A percentile compares a stretch with the other conserved stretches of the same genome.
phyloP scores from a whole-genome alignment of 2,329 filamentous ascomycete species.

The Dactylellina drechsleri region DNA sequence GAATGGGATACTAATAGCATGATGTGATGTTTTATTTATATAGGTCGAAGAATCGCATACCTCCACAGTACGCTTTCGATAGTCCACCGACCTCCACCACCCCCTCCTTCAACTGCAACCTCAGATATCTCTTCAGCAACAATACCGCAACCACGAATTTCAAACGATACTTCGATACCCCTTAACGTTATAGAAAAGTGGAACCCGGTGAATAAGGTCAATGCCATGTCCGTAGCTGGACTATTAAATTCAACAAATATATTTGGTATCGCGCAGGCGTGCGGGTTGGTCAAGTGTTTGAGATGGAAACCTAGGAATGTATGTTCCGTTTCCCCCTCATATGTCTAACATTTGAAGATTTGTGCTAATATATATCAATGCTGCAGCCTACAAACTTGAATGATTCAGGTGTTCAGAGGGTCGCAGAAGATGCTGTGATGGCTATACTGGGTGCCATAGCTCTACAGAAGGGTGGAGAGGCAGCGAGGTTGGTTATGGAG shows the following conservation, averaged over 20 bases:
- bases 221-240: slow-evolving; percentile 69
- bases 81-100: slow-evolving; percentile 31
- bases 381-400: slow-evolving; percentile 73
- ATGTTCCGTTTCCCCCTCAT: slow-evolving; percentile 2
- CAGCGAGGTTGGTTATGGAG: slow-evolving; percentile 77
- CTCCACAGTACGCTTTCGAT: slow-evolving; percentile 49
- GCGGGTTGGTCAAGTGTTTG: slow-evolving; percentile 78
- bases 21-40: background rate
- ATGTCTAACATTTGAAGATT: too few relatives aligned
- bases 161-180: slow-evolving; percentile 73
- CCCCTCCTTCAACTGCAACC: slow-evolving; percentile 3
- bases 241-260: slow-evolving; percentile 74
- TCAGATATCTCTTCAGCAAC: slow-evolving; percentile 53
- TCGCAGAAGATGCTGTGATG: slow-evolving; percentile 81
- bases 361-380: slow-evolving; percentile 11
- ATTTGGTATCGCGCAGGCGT: slow-evolving; percentile 73
- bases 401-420: slow-evolving; percentile 76
- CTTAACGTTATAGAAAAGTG: slow-evolving; percentile 72
- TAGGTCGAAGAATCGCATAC: slow-evolving; percentile 54
- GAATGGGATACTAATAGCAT: too few relatives aligned
- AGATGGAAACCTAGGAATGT: slow-evolving; percentile 90
- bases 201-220: slow-evolving; percentile 70
- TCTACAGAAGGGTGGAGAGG: slow-evolving; percentile 83
- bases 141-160: slow-evolving; percentile 60
- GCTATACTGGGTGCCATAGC: slow-evolving; percentile 88